Percentiles rank a stretch among this genome's conserved stretches.
Evolutionary conservation across 2,329 filamentous ascomycete genomes (phyloP).

Genomic region (Myriangium duriaei): DNA sequence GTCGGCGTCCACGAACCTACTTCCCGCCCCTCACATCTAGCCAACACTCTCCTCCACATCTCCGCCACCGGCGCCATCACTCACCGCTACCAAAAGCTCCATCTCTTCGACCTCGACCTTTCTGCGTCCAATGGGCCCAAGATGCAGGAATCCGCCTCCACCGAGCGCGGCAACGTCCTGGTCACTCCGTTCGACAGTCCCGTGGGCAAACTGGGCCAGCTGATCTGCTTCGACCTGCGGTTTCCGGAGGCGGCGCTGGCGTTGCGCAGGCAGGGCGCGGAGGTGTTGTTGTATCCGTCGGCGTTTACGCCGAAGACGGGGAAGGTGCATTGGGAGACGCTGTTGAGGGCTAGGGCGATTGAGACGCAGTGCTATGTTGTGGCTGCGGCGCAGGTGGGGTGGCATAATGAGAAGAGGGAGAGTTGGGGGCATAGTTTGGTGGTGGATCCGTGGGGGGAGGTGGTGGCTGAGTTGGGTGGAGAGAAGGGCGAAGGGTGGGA

Average conservation of each 20-base stretch:
- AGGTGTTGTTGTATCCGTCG: conserved; percentile 75
- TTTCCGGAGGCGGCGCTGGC: conserved; percentile 65
- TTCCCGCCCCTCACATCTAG: conserved; percentile 38
- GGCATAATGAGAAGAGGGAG: conserved; percentile 59
- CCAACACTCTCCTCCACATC: conserved; percentile 58
- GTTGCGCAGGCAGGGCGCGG: conserved; percentile 53
- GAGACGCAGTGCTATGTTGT: conserved; percentile 82
- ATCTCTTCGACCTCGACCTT: conserved; percentile 72
- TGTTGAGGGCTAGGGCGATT: conserved; percentile 70
- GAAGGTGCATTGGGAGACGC: conserved; percentile 68
- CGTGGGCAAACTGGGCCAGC: conserved; percentile 61
- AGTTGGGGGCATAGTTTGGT: conserved; percentile 83
- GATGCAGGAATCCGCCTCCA: conserved; percentile 52
- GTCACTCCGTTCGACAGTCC: conserved; percentile 58
- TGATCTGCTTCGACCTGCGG: conserved; percentile 85
- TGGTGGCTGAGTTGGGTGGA: conserved; percentile 53
- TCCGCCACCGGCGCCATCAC: conserved; percentile 45
- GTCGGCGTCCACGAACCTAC: conserved; percentile 77
- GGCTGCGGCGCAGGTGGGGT: conserved; percentile 68
- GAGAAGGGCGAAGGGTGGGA: conserved; percentile 23
- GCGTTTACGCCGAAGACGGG: conserved; percentile 86
- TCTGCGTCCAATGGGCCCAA: conserved; percentile 42
- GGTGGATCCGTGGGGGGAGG: conserved; percentile 73
- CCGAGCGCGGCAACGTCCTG: conserved; percentile 54
- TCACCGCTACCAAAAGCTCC: conserved; percentile 72